phyloP scores from a whole-genome alignment of 2,329 filamentous ascomycete species.

The Eurotiales sp. region DNA sequence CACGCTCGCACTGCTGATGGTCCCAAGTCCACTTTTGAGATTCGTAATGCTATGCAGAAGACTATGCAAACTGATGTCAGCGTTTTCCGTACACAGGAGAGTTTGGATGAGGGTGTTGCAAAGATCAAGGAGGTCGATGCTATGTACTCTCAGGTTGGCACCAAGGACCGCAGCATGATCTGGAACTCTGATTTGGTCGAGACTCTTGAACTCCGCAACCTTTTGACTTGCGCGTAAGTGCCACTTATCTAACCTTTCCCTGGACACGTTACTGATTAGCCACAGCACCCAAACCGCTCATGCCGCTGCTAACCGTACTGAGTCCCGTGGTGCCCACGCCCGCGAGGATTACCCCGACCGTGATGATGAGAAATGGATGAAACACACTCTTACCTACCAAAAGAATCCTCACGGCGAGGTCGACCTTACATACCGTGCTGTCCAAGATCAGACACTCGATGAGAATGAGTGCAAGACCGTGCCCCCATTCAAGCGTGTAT shows the following conservation, averaged over 20 bases:
- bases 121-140: constrained; percentile 83
- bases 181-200: constrained; percentile 98
- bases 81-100: constrained; percentile 93
- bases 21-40: constrained; percentile 80
- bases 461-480: constrained; percentile 95
- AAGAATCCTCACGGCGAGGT: constrained; percentile 84
- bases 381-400: constrained; percentile 97
- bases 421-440: constrained; percentile 79
- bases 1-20: constrained; percentile 78
- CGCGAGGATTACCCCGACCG: constrained; percentile 95
- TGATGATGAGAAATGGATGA: constrained; percentile 98
- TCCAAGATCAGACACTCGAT: constrained; percentile 79
- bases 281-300: constrained; percentile 80
- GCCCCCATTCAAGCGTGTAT: constrained; percentile 80
- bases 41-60: constrained; percentile 93
- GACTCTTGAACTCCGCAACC: constrained; percentile 90
- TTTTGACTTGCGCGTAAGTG: constrained; percentile 92
- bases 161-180: constrained; percentile 99
- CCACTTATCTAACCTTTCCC: background rate
- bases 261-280: constrained; percentile 12
- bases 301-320: constrained; percentile 88
- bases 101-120: constrained; percentile 85
- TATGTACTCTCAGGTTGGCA: constrained; percentile 77
- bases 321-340: constrained; percentile 94
- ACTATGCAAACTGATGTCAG: constrained; percentile 96